phyloP scores from a whole-genome alignment of 192 early-diverging fungal genomes.

The Mortierella antarctica region DNA sequence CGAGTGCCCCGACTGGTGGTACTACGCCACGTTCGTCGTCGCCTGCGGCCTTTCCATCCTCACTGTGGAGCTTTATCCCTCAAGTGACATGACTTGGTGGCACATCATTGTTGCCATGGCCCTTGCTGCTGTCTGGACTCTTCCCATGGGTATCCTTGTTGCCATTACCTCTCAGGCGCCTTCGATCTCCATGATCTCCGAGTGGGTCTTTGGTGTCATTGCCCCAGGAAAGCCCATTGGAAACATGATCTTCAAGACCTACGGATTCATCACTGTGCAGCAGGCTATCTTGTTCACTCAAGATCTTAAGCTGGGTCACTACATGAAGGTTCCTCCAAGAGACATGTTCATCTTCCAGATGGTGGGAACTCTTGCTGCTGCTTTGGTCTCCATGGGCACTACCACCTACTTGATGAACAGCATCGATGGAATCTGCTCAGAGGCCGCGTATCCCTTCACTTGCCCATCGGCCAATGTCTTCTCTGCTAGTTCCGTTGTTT shows the following conservation, averaged over 20 bases:
- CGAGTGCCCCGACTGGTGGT: conserved; percentile 87
- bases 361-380: conserved; percentile 76
- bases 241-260: conserved; percentile 79
- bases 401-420: conserved; percentile 73
- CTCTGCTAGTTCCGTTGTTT: conserved; percentile 80
- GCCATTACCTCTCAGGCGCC: conserved; percentile 70
- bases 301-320: conserved; percentile 83
- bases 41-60: conserved; percentile 63
- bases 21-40: conserved; percentile 64
- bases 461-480: conserved; percentile 69
- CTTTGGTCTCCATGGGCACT: conserved; percentile 75
- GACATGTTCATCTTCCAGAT: conserved; percentile 84
- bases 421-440: conserved; percentile 67
- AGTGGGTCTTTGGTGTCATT: conserved; percentile 74
- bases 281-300: conserved; percentile 71
- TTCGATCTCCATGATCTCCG: conserved; percentile 72
- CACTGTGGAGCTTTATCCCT: conserved; percentile 57
- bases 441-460: conserved; percentile 72
- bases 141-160: conserved; percentile 74
- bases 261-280: conserved; percentile 66
- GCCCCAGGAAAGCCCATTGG: conserved; percentile 69
- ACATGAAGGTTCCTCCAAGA: conserved; percentile 86
- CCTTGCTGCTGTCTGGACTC: conserved; percentile 61
- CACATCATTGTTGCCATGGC: conserved; percentile 61
- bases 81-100: conserved; percentile 71